A percentile compares a stretch with the other conserved stretches of the same genome.
Evolutionary conservation across 2,329 filamentous ascomycete species (phyloP).

Genomic region (Monosporascus sp.): DNA sequence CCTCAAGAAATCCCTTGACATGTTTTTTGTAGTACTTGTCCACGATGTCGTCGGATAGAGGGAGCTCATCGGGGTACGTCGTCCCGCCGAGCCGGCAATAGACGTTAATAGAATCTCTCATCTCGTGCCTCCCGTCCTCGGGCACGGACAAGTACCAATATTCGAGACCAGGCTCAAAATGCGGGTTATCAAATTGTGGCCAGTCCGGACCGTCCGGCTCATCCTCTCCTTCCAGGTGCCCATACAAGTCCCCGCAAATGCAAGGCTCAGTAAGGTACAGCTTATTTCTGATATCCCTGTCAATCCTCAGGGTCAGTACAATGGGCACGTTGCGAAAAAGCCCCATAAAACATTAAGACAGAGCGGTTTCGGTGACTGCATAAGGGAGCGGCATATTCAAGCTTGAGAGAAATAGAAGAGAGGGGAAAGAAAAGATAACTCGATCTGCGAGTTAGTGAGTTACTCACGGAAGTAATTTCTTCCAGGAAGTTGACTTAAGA

Average conservation of each 20-base stretch:
- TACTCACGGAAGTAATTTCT: conserved; percentile 12
- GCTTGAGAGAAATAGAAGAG: not conserved
- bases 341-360: no score
- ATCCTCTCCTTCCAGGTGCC: conserved; percentile 10
- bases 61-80: conserved; percentile 12
- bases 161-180: conserved; percentile 4
- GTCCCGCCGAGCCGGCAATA: conserved; percentile 12
- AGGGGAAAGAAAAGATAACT: not conserved
- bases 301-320: not conserved
- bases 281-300: conserved; percentile 15
- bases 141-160: conserved; percentile 15
- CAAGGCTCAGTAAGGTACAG: conserved; percentile 16
- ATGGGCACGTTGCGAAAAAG: no score
- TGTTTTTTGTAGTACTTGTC: conserved; percentile 8
- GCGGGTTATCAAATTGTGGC: not conserved
- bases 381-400: not conserved
- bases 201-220: not conserved
- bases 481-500: conserved; percentile 19
- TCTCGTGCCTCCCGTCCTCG: conserved; percentile 5
- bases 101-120: conserved; percentile 10
- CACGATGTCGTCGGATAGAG: conserved; percentile 6
- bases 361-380: no score
- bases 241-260: conserved; percentile 19
- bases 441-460: not conserved
- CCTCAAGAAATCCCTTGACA: conserved; percentile 6